Evolutionary conservation across 441 rosid species (phyloP).

Genomic region (Gossypium armourianum): DNA sequence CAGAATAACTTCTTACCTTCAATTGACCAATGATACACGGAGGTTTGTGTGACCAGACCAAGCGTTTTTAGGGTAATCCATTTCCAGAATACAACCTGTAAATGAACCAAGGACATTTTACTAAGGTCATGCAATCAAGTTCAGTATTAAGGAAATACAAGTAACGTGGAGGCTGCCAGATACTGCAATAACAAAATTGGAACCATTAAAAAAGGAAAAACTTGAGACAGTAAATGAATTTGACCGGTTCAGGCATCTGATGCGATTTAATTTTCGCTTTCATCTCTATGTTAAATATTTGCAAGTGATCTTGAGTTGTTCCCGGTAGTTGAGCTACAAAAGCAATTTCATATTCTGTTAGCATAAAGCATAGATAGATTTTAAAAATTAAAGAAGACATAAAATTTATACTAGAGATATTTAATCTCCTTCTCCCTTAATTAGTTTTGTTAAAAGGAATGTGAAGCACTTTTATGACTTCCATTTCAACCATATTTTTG

Average conservation of each 20-base stretch:
- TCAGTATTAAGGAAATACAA: background rate
- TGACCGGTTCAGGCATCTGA: slow-evolving; percentile 98
- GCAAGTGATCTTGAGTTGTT: slow-evolving; percentile 94
- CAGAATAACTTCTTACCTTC: slow-evolving; percentile 45
- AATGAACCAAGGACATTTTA: background rate
- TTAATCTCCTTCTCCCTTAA: background rate
- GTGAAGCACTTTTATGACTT: background rate
- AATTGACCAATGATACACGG: slow-evolving; percentile 94
- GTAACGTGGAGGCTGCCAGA: background rate
- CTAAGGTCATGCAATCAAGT: slow-evolving; percentile 6
- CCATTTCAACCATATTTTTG: background rate
- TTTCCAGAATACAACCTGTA: slow-evolving; percentile 92
- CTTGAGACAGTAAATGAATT: background rate
- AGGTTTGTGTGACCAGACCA: slow-evolving; percentile 83
- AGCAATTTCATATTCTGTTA: slow-evolving; percentile 6
- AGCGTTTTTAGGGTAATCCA: slow-evolving; percentile 83
- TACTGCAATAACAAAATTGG: background rate
- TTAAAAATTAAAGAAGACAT: background rate
- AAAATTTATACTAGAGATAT: background rate
- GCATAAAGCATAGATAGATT: background rate
- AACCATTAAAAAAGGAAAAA: background rate
- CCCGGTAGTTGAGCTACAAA: slow-evolving; percentile 90
- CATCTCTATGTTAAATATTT: slow-evolving; percentile 93
- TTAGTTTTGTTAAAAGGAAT: background rate
- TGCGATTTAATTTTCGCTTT: slow-evolving; percentile 88